Evolutionary conservation across 306 rosid genomes (phyloP).

Genomic region (Prinsepia uniflora): DNA sequence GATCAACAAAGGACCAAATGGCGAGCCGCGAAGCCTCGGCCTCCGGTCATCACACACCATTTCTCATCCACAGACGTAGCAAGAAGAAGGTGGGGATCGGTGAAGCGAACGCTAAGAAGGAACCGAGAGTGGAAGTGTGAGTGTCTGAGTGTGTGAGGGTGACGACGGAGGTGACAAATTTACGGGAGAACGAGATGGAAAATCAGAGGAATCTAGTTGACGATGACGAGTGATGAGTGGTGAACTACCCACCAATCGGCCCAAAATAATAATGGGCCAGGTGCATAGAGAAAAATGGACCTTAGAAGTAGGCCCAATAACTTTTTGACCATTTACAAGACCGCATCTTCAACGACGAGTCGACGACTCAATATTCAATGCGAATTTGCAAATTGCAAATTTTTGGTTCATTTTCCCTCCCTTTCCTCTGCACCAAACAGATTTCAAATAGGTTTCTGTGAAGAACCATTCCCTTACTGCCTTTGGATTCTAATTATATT

Average conservation of each 20-base stretch:
- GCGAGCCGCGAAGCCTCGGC: conserved; percentile 92
- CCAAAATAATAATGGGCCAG: background rate
- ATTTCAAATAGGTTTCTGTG: conserved; percentile 7
- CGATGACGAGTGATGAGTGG: background rate
- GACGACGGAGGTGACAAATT: conserved; percentile 1
- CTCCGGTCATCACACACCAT: conserved; percentile 96
- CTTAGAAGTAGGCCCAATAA: background rate
- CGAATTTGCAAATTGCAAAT: background rate
- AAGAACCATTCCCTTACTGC: background rate
- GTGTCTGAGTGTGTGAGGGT: background rate
- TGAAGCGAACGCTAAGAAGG: background rate
- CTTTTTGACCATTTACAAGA: background rate
- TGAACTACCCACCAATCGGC: background rate
- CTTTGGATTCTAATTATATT: background rate
- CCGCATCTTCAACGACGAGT: background rate
- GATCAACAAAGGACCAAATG: conserved; percentile 84
- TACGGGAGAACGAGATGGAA: background rate
- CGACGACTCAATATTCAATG: too few relatives aligned
- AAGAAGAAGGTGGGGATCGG: background rate
- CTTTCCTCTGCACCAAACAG: conserved; percentile 12
- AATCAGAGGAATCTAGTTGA: conserved; percentile 3
- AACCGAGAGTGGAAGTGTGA: conserved; percentile 7
- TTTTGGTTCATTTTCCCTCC: conserved; percentile 17
- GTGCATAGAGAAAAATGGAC: background rate
- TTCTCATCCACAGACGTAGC: conserved; percentile 44